Evolutionary conservation across 768 basidiomycete species (phyloP).

Genomic region (Tricholoma matsutake): DNA sequence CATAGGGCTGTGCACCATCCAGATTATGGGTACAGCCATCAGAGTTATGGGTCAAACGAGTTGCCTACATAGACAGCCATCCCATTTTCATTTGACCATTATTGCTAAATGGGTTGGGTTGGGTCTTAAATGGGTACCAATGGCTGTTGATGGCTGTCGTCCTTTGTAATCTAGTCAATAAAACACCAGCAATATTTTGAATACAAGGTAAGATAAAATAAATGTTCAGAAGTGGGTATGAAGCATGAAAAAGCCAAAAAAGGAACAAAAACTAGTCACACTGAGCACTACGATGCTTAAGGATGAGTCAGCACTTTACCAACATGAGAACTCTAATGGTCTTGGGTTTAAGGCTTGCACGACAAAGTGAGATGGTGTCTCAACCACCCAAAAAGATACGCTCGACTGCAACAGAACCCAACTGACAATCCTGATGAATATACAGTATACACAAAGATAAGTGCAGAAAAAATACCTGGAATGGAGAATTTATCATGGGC

Average conservation of each 20-base stretch:
- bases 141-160: neutral
- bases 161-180: neutral
- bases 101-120: neutral
- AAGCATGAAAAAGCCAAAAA: neutral
- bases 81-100: neutral
- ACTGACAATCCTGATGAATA: neutral
- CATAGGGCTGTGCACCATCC: neutral
- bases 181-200: neutral
- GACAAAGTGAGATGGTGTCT: neutral
- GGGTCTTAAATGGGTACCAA: neutral
- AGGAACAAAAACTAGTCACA: too few species aligned
- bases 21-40: neutral
- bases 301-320: neutral
- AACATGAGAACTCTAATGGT: neutral
- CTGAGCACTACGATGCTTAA: too few species aligned
- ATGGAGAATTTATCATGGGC: neutral
- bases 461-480: neutral
- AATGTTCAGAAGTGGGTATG: neutral
- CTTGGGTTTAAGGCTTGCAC: neutral
- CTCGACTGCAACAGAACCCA: neutral
- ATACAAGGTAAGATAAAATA: neutral
- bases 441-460: neutral
- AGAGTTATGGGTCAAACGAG: neutral
- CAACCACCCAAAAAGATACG: neutral
- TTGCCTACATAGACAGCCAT: neutral